A percentile compares a stretch with the other conserved stretches of the same genome.
Conservation (phyloP, 2,329 filamentous ascomycete species). For the Ceratocystis smalleyi region DNA sequence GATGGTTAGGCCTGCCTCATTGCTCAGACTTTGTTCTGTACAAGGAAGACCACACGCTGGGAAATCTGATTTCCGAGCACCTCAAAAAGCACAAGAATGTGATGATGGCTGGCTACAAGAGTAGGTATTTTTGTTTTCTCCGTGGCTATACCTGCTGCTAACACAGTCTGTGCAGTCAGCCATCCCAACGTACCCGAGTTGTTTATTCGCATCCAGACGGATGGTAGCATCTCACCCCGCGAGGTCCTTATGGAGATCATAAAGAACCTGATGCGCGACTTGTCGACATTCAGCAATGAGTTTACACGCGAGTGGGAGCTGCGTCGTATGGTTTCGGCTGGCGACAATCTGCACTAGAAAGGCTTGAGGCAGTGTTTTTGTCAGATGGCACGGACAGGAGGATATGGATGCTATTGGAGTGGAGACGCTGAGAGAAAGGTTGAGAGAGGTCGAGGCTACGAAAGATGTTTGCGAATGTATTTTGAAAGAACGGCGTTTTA, state of each 20-base stretch:
- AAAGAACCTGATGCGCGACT: constrained; percentile 65
- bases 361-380: not conserved
- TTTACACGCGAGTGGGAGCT: constrained; percentile 88
- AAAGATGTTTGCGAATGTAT: not conserved
- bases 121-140: constrained; percentile 29
- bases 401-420: not conserved
- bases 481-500: constrained; percentile 6
- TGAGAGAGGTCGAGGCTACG: not conserved
- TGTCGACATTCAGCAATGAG: constrained; percentile 65
- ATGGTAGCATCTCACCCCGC: constrained; percentile 75
- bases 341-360: constrained; percentile 28
- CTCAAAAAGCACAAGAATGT: constrained; percentile 75
- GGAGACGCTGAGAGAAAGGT: not conserved
- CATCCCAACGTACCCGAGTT: constrained; percentile 48
- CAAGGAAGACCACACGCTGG: constrained; percentile 94
- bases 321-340: constrained; percentile 63
- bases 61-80: constrained; percentile 73
- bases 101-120: constrained; percentile 82
- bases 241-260: constrained; percentile 71
- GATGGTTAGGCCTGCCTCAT: constrained; percentile 61
- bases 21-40: constrained; percentile 90
- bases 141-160: not conserved
- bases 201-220: constrained; percentile 73
- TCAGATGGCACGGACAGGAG: not conserved
- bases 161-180: constrained; percentile 27